A percentile compares a stretch with the other conserved stretches of the same genome.
phyloP scores from a whole-genome alignment of 176 grass and related monocot genomes.

The Musa acuminata region DNA sequence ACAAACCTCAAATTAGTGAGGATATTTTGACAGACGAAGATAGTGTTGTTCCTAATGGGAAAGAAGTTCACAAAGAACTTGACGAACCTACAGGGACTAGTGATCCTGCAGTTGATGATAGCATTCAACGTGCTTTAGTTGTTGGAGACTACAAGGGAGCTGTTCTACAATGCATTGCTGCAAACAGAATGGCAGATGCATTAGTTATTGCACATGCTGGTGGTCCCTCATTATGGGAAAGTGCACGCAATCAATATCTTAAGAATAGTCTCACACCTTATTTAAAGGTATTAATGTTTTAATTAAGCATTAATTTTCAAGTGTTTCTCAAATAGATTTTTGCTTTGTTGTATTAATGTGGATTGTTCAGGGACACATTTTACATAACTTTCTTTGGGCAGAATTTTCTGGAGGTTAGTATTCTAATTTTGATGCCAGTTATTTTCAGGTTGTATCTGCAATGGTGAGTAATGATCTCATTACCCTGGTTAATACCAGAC shows the following conservation, averaged over 20 bases:
- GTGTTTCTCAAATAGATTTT: slow-evolving; percentile 1
- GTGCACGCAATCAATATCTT: slow-evolving; percentile 66
- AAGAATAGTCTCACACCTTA: slow-evolving; percentile 73
- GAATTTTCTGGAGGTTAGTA: slow-evolving; percentile 16
- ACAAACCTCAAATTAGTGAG: slow-evolving; percentile 70
- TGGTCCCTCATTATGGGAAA: slow-evolving; percentile 81
- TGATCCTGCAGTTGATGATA: slow-evolving; percentile 61
- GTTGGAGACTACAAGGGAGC: slow-evolving; percentile 96
- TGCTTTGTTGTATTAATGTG: neutral
- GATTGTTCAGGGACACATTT: no score
- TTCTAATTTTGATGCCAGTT: slow-evolving; percentile 15
- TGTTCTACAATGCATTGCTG: slow-evolving; percentile 68
- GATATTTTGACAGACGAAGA: slow-evolving; percentile 36
- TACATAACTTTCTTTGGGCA: neutral
- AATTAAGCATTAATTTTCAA: neutral
- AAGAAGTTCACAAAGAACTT: slow-evolving; percentile 45
- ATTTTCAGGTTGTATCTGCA: slow-evolving; percentile 88
- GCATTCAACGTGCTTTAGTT: slow-evolving; percentile 81
- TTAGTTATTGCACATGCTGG: slow-evolving; percentile 96
- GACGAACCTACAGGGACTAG: slow-evolving; percentile 36
- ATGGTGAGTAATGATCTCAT: slow-evolving; percentile 93
- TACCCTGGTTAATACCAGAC: slow-evolving; percentile 79
- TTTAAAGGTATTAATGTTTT: slow-evolving; percentile 47
- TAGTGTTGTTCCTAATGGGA: slow-evolving; percentile 22
- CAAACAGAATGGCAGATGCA: slow-evolving; percentile 97